A percentile compares a stretch with the other conserved stretches of the same genome.
Conservation (phyloP, 2,329 filamentous ascomycete genomes). For the Cladosporium colombiae region DNA sequence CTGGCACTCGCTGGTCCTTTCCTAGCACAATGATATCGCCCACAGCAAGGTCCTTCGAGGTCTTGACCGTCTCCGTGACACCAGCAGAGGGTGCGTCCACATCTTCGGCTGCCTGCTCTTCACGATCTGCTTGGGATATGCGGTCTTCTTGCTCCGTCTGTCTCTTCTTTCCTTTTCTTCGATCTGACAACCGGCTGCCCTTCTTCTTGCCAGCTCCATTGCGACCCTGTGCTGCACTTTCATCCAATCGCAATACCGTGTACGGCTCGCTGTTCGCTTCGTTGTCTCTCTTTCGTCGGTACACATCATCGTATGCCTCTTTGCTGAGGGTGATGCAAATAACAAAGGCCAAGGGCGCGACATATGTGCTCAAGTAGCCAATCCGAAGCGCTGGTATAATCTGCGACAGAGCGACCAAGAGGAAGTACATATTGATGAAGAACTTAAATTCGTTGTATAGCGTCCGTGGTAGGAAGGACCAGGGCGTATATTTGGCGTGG, state of each 20-base stretch:
- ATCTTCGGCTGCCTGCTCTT: constrained; percentile 58
- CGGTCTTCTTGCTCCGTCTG: constrained; percentile 34
- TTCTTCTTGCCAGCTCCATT: constrained; percentile 33
- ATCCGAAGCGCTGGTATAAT: constrained; percentile 86
- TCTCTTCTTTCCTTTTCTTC: constrained; percentile 37
- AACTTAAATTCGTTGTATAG: constrained; percentile 99
- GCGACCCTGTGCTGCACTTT: constrained; percentile 24
- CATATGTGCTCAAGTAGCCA: constrained; percentile 91
- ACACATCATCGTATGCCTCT: constrained; percentile 92
- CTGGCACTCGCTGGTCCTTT: constrained; percentile 90
- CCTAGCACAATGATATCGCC: constrained; percentile 91
- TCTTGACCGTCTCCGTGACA: constrained; percentile 68
- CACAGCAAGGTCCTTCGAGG: constrained; percentile 85
- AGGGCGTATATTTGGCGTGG: constrained; percentile 95
- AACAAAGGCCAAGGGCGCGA: constrained; percentile 89
- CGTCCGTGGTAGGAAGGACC: constrained; percentile 90
- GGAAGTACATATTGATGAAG: constrained; percentile 99
- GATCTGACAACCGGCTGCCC: constrained; percentile 33
- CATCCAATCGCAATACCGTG: constrained; percentile 60
- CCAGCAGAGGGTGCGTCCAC: constrained; percentile 38
- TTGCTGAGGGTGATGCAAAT: constrained; percentile 90
- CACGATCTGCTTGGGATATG: constrained; percentile 69
- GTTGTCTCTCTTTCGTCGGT: constrained; percentile 77
- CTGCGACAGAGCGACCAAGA: constrained; percentile 92
- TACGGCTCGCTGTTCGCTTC: constrained; percentile 95